phyloP scores from a whole-genome alignment of 139 green algal species.

The Spirogloea muscicola region DNA sequence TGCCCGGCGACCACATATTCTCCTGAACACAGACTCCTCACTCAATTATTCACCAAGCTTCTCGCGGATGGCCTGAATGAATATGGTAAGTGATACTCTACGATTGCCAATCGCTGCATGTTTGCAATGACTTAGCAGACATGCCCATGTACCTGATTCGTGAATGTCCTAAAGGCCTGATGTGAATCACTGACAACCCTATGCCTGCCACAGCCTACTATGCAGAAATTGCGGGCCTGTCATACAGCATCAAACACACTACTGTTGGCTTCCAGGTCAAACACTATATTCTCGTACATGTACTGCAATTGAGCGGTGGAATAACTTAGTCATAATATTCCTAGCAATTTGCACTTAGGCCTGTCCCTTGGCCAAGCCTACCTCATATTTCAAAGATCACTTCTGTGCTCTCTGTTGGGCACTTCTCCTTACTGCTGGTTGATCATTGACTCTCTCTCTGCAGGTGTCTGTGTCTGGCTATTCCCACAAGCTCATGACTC shows the following conservation, averaged over 20 bases:
- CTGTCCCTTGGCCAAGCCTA: neutral
- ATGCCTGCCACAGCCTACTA: conserved; percentile 77
- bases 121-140: no score
- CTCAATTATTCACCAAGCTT: conserved; percentile 68
- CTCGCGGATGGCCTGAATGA: conserved; percentile 79
- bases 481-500: conserved; percentile 71
- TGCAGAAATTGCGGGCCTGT: conserved; percentile 78
- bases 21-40: conserved; percentile 64
- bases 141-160: no score
- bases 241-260: conserved; percentile 51
- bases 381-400: no score
- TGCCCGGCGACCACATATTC: conserved; percentile 55
- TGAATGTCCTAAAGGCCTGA: neutral
- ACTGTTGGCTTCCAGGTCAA: conserved; percentile 43
- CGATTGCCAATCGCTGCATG: neutral
- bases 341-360: neutral
- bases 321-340: neutral
- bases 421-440: neutral
- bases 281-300: neutral
- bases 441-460: conserved; percentile 7
- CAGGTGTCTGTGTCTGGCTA: conserved; percentile 65
- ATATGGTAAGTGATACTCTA: conserved; percentile 11
- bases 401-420: neutral
- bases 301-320: neutral
- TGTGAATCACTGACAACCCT: no score